Evolutionary conservation across 2,329 filamentous ascomycete species (phyloP), one percentile per base, ranked within the genome.

Genomic region (Fusarium pilosicola): DNA sequence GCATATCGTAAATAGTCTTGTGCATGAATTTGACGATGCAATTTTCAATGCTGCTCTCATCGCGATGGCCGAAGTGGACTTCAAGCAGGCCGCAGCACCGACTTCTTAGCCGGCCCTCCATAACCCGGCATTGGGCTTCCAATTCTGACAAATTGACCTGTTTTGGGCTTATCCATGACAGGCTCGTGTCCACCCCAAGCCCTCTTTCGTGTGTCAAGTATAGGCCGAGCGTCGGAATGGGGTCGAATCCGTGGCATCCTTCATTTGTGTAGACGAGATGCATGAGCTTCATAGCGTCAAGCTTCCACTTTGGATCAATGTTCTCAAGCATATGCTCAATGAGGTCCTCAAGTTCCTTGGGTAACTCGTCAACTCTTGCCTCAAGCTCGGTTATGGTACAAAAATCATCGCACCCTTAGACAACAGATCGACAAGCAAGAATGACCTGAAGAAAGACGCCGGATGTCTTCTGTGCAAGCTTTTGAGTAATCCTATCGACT

Each of bases 81-180:
- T 56, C 54, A 1, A 56, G 22, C 6, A 56, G 7, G 9, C 54
- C 54, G 2, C 54, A n/a, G 11, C 39, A 56, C 4, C 38, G 39
- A 24, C 54, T 56, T 14, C 39, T 15, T 34, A 56, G 2, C 6
- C 26, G 28, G 4, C 54, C 54, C 18, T 56, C 54, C 39, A 34
- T 56, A 13, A 44, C 10, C 1, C 17, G 10, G 17, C 22, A 32
- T 7, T 28, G 26, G 6, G 22, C 28, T 20, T 41, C 34, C 13
- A 15, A 12, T 5, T 56, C 26, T 17, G 15, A 0, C 15, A 17
- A 7, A 1, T 22, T 3, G 17, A 6, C 7, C 0, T 9, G 22
- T 5, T 5, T 17, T 2, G 14, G 5, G 0, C 7, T 15, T 7
- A 39, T 5, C 5, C 12, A 22, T 20, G 54, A 12, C 6, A 24